These are phyloP conservation scores for Purpureocillium lavendulum DNA, from an alignment of 2,329 filamentous ascomycete species.

Conservation along the genomic window DNA sequence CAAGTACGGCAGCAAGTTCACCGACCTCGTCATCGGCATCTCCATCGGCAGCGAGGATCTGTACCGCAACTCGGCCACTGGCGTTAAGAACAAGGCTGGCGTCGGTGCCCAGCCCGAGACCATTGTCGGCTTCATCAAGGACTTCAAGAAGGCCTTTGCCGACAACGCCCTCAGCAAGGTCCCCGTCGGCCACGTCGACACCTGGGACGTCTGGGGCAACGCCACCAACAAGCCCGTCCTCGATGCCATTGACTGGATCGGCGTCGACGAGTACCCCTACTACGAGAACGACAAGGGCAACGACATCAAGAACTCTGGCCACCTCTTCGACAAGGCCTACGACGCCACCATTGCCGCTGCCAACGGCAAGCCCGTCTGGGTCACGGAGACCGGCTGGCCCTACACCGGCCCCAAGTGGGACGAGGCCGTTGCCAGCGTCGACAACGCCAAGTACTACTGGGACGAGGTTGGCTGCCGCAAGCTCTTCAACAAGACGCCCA, in stretches of 20 bases:
- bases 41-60: conserved; percentile 61
- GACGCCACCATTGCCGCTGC: conserved; percentile 35
- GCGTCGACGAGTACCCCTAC: conserved; percentile 59
- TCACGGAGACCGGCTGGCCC: conserved; percentile 62
- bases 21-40: conserved; percentile 53
- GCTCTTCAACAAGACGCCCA: conserved; percentile 46
- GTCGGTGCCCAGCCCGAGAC: conserved; percentile 49
- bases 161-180: conserved; percentile 32
- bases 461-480: conserved; percentile 49
- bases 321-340: conserved; percentile 45
- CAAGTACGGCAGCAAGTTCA: conserved; percentile 40
- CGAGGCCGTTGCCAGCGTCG: conserved; percentile 42
- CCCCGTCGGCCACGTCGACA: conserved; percentile 60
- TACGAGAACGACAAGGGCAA: conserved; percentile 51
- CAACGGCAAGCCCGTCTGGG: conserved; percentile 47
- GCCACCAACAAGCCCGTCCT: conserved; percentile 50
- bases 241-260: conserved; percentile 55
- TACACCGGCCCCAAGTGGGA: conserved; percentile 44
- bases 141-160: conserved; percentile 52
- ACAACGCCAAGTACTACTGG: conserved; percentile 59
- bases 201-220: conserved; percentile 57
- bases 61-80: conserved; percentile 54
- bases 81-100: conserved; percentile 53
- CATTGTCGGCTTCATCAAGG: conserved; percentile 57
- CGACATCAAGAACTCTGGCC: conserved; percentile 43